phyloP scores from a whole-genome alignment of 345 rosid species.

The Populus nigra region DNA sequence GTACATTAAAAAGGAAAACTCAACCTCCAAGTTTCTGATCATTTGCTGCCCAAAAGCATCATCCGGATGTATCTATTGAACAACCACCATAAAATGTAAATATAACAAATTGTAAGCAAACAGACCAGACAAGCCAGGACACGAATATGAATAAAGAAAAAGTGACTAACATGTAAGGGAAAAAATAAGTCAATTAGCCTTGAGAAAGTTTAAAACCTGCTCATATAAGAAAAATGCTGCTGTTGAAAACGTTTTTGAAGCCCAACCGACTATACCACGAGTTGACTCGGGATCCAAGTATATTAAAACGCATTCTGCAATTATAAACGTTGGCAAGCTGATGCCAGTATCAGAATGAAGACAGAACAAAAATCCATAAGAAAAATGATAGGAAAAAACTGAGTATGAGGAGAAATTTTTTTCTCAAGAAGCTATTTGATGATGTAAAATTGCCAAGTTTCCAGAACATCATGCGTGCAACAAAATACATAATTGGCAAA shows the following conservation, averaged over 20 bases:
- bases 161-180: not conserved
- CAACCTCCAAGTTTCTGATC: conserved; percentile 94
- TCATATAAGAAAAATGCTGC: conserved; percentile 88
- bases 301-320: conserved; percentile 98
- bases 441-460: not conserved
- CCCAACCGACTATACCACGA: conserved; percentile 74
- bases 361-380: conserved; percentile 9
- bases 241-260: conserved; percentile 66
- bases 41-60: conserved; percentile 99
- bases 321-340: conserved; percentile 97
- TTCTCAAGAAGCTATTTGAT: not conserved
- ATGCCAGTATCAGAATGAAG: conserved; percentile 53
- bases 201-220: conserved; percentile 54
- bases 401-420: not conserved
- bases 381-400: not conserved
- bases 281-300: conserved; percentile 93
- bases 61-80: conserved; percentile 80
- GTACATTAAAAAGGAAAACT: not conserved
- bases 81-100: conserved; percentile 20
- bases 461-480: not conserved
- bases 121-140: not conserved
- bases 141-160: conserved; percentile 4
- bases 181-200: not conserved
- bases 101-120: not conserved
- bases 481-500: not conserved